Conservation (phyloP, 257 asterid genomes). For the Solanum tarijense region DNA sequence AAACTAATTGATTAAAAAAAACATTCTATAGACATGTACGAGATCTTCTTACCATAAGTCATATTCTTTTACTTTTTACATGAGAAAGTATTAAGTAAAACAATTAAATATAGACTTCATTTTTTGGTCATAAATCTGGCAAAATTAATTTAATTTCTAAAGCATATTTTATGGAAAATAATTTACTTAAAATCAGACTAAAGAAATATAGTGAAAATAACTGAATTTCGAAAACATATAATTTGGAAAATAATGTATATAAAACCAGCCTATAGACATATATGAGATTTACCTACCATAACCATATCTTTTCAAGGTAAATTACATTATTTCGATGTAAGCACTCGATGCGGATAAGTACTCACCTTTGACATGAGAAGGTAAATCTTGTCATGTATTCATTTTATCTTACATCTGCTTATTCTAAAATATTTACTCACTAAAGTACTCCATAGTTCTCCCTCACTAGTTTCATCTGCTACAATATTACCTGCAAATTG, state of each 20-base stretch:
- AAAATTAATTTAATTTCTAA: background rate
- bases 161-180: background rate
- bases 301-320: background rate
- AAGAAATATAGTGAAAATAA: background rate
- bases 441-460: background rate
- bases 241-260: too few relatives aligned
- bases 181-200: background rate
- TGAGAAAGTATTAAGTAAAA: background rate
- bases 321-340: background rate
- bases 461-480: background rate
- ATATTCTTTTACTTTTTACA: background rate
- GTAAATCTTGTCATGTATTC: background rate
- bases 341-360: background rate
- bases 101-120: background rate
- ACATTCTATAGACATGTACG: background rate
- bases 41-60: background rate
- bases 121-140: background rate
- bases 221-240: background rate
- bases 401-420: background rate
- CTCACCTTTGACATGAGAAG: background rate
- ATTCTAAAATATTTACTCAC: background rate
- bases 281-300: background rate
- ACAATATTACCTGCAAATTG: background rate
- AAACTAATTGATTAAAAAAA: too few relatives aligned
- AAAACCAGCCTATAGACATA: background rate